Conservation (phyloP, 495 filamentous ascomycete species). For the Penicillium desertorum region DNA sequence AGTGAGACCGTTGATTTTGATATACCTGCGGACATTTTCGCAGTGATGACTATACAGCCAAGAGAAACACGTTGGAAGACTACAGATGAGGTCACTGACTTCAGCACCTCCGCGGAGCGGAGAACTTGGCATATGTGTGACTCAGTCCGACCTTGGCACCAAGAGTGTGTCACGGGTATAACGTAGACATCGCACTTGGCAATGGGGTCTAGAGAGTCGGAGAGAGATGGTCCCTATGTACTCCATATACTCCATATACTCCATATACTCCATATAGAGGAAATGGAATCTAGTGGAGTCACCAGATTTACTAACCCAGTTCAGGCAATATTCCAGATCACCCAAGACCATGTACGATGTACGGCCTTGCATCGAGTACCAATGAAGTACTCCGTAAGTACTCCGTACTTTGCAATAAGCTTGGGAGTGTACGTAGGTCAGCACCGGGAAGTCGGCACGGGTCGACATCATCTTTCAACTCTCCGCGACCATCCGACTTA, state of each 20-base stretch:
- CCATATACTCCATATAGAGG: too few relatives aligned
- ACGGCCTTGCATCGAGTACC: constrained; percentile 6
- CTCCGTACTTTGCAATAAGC: not conserved
- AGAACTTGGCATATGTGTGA: constrained; percentile 9
- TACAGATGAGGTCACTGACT: not conserved
- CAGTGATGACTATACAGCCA: not conserved
- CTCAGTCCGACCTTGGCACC: constrained; percentile 16
- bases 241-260: too few relatives aligned
- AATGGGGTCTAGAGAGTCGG: not conserved
- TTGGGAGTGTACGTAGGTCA: not conserved
- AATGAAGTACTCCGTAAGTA: not conserved
- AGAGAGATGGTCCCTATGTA: not conserved
- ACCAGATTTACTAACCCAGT: constrained; percentile 17
- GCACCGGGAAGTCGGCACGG: constrained; percentile 30
- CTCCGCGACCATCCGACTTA: constrained; percentile 24
- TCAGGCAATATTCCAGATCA: constrained; percentile 29
- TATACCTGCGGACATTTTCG: not conserved
- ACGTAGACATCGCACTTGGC: not conserved
- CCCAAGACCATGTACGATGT: constrained; percentile 4
- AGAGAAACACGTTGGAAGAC: not conserved
- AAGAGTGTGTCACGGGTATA: not conserved
- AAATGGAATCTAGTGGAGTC: constrained; percentile 1
- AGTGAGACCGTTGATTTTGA: not conserved
- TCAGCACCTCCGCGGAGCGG: not conserved
- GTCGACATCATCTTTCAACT: not conserved